phyloP scores from a whole-genome alignment of 2,329 filamentous ascomycete species.

The Lachnellula suecica region DNA sequence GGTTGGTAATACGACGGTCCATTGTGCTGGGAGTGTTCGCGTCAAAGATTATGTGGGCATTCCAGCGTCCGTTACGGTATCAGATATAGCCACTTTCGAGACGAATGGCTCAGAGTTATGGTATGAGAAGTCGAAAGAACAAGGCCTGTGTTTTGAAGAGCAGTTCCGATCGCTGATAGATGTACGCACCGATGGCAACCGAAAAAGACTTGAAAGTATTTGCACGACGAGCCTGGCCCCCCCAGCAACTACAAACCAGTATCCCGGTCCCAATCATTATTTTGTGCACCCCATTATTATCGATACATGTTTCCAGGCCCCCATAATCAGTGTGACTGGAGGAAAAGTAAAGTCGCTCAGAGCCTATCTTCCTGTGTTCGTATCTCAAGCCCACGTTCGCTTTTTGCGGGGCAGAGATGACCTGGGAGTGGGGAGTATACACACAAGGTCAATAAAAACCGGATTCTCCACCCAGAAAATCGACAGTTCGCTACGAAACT shows the following conservation, averaged over 20 bases:
- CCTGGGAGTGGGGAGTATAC: neutral
- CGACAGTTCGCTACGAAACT: neutral
- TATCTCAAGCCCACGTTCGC: neutral
- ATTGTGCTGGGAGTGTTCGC: neutral
- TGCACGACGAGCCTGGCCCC: too few species aligned
- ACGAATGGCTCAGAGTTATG: neutral
- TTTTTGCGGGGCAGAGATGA: neutral
- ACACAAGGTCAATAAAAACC: neutral
- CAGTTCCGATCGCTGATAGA: neutral
- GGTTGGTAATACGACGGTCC: neutral
- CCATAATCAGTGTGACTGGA: neutral
- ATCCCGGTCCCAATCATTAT: too few species aligned
- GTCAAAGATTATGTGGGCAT: too few species aligned
- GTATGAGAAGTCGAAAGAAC: neutral
- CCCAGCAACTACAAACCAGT: too few species aligned
- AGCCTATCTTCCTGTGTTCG: neutral
- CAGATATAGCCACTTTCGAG: neutral
- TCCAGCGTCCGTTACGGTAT: neutral
- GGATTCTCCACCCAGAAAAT: neutral
- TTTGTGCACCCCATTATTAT: neutral
- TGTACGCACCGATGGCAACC: neutral
- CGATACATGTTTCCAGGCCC: neutral
- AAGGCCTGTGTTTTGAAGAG: neutral
- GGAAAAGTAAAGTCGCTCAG: neutral
- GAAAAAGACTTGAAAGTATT: neutral